These are phyloP conservation scores for Metschnikowia drakensbergensis DNA, from an alignment of 805 yeast genomes.

Conservation along the genomic window DNA sequence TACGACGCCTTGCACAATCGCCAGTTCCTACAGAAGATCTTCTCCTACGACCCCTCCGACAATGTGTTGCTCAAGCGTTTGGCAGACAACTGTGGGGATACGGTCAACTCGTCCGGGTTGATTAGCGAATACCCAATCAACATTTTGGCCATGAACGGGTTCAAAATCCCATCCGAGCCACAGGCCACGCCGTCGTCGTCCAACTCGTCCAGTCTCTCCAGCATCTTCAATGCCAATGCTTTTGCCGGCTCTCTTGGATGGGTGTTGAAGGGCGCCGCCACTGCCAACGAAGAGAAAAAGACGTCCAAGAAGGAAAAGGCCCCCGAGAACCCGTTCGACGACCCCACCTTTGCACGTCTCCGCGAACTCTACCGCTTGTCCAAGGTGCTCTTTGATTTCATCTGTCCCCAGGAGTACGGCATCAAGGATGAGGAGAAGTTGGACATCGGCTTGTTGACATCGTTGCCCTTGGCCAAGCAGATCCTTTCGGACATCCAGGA, in stretches of 20 bases:
- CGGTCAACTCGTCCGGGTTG: constrained; percentile 48
- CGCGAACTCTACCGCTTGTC: constrained; percentile 87
- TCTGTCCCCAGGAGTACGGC: constrained; percentile 98
- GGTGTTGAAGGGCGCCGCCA: constrained; percentile 51
- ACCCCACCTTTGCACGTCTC: constrained; percentile 70
- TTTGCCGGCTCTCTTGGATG: constrained; percentile 71
- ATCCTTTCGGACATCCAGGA: constrained; percentile 74
- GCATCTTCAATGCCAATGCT: constrained; percentile 20
- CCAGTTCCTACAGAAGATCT: constrained; percentile 78
- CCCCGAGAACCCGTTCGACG: constrained; percentile 57
- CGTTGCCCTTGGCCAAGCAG: constrained; percentile 89
- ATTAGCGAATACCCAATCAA: constrained; percentile 73
- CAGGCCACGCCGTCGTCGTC: constrained; percentile 18
- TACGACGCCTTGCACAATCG: constrained; percentile 96
- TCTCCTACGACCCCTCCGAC: constrained; percentile 55
- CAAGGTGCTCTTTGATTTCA: constrained; percentile 91
- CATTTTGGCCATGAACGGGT: constrained; percentile 70
- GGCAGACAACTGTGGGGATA: constrained; percentile 41
- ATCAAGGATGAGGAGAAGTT: constrained; percentile 91
- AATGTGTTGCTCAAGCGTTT: constrained; percentile 31
- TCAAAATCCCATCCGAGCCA: constrained; percentile 50
- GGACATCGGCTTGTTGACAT: constrained; percentile 92
- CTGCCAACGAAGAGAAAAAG: constrained; percentile 14
- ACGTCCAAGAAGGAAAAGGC: constrained; percentile 13
- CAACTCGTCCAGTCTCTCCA: constrained; percentile 21